Evolutionary conservation across 176 grass and related monocot species (phyloP).

Genomic region (Leersia perrieri): DNA sequence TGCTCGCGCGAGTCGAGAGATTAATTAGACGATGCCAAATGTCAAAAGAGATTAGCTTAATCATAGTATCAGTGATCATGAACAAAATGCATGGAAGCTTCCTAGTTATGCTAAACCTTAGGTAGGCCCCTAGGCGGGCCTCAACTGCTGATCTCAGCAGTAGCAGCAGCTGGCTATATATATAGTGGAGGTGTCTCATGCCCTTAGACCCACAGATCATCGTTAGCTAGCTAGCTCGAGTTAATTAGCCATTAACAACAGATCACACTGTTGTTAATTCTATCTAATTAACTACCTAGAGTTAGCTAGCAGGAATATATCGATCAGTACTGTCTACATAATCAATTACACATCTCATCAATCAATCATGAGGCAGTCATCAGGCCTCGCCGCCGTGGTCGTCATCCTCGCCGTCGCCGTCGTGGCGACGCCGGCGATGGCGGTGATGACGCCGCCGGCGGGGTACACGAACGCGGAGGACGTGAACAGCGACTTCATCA

Average conservation of each 20-base stretch:
- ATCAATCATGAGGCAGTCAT: constrained; percentile 24
- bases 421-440: neutral
- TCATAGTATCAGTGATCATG: no score
- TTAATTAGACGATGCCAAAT: no score
- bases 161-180: constrained; percentile 15
- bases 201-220: neutral
- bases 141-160: neutral
- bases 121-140: neutral
- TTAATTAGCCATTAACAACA: neutral
- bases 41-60: no score
- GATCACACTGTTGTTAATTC: neutral
- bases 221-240: neutral
- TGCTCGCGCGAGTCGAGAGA: no score
- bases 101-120: neutral
- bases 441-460: neutral
- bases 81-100: neutral
- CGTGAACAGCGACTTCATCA: neutral
- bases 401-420: neutral
- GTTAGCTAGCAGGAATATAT: neutral
- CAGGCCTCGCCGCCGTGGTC: neutral
- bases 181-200: neutral
- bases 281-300: neutral
- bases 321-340: neutral
- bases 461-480: constrained; percentile 30
- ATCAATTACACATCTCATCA: no score